Evolutionary conservation across 805 yeast species (phyloP), one percentile per base, ranked within the genome.

Genomic region (Martiniozyma abietophila): DNA sequence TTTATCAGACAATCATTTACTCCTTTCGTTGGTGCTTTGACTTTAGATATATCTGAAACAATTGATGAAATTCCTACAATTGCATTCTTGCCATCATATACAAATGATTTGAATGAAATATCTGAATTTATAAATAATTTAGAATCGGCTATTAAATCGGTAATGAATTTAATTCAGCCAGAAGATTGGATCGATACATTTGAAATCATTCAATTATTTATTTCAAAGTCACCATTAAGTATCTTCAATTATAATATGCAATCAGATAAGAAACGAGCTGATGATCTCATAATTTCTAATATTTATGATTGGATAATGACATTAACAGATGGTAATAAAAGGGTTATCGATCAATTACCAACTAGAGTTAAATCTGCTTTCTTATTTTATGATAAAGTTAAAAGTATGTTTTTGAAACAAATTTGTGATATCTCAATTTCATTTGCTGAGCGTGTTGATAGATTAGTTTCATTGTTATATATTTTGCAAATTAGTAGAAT

Each of bases 131-230:
- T 84, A 16, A 69, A 68, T 35, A 67, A 69, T 29, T 54, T 88
- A 39, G 89, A 88, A 55, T 61, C 64, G 12, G 60, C 83, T 6
- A 66, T 82, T 18, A 61, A 69, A 2, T 67, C 70, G 4, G 63
- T 79, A 21, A 76, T 79, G 50, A 62, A 59, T 18, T 67, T 73
- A 8, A 67, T 80, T 22, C 67, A 74, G 9, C 54, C 74, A 9
- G 71, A 70, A 40, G 94, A 88, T 46, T 89, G 96, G 96, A 63
- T 84, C 33, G 68, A 69, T 36, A 71, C 79, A 4, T 81, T 73
- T 51, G 89, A 84, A 48, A 58, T 77, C 1, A 56, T 89, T 29
- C 96, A 88, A 51, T 61, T 71, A 21, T 78, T 80, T 39, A 71
- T 78, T 18, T 71, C 73, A 16, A 74, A 69, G 31, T 66, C 76